Conservation (phyloP, 108 stramenopile genomes). For the Skeletonema tropicum region DNA sequence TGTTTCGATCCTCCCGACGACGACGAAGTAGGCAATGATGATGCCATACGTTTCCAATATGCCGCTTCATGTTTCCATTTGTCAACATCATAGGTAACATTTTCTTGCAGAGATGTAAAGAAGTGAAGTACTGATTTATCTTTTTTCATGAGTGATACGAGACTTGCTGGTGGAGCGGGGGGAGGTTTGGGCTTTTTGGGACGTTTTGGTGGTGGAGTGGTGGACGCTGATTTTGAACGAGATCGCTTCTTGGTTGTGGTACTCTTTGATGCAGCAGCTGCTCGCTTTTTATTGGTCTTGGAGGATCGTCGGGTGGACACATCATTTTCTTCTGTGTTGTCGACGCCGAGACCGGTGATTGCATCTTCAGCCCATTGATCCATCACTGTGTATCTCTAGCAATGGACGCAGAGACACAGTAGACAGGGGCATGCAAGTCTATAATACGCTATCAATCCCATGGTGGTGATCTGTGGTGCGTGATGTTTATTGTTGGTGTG, state of each 20-base stretch:
- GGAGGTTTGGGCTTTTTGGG: constrained; percentile 27
- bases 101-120: constrained; percentile 68
- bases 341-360: constrained; percentile 33
- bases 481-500: too few relatives aligned
- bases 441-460: too few relatives aligned
- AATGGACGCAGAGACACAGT: too few relatives aligned
- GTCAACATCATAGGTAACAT: constrained; percentile 71
- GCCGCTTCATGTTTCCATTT: constrained; percentile 70
- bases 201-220: neutral
- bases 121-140: constrained; percentile 62
- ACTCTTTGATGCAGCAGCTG: neutral
- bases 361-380: constrained; percentile 8
- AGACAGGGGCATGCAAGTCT: too few relatives aligned
- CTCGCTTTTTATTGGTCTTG: neutral
- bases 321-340: neutral
- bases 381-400: neutral
- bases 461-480: too few relatives aligned
- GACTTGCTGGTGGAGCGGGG: constrained; percentile 58
- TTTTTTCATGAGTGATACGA: constrained; percentile 59
- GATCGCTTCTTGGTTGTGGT: constrained; percentile 12
- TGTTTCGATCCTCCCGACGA: neutral
- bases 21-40: too few relatives aligned
- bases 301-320: constrained; percentile 2
- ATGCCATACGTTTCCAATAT: constrained; percentile 28
- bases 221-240: neutral